Base-by-base conservation (phyloP, 805 yeast species). In the Clavispora asparagi region DNA sequence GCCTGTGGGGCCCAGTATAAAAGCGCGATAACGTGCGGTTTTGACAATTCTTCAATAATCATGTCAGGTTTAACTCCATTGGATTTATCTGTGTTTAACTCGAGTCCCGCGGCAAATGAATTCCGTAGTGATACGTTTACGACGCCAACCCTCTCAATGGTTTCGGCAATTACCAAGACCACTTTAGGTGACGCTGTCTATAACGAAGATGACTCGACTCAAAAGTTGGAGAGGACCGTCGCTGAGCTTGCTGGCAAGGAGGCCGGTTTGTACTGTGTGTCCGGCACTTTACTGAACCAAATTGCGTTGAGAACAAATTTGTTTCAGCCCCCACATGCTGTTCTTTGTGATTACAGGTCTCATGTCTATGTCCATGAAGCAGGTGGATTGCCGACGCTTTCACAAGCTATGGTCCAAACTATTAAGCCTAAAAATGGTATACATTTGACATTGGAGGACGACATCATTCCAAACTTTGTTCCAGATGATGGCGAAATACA, bases 401-500 rank as follows among this genome's bases (percentile, higher is more conserved):
- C 72, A 11, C 76, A 71, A 51, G 74, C 74, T 2, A 62, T 71
- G 72, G 67, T 64, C 6, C 71, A 66, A 35, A 62, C 76, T 1
- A 59, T 71, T 2, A 47, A 50, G 8, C 75, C 76, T 10, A 54
- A 50, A 17, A 71, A 71, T 49, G 67, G 64, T 7, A 43, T 52
- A 12, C 61, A 70, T 47, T 58, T 71, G 45, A 70, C 74, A 1
- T 57, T 68, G 45, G 68, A 65, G 41, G 71, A 68, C 46, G 72
- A 69, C 43, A 64, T 71, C 31, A 40, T 64, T 27, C 67, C 67
- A 25, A 64, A 67, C 48, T 64, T 58, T 45, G 62, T 67, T 13
- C 73, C 72, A 7, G 75, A 70, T 49, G 74, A 69, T 46, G 76
- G 74, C 9, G 76, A 71, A 45, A 70, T 71, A 44, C 76, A 71